phyloP scores from a whole-genome alignment of 306 rosid genomes.

The Gleditsia sinensis region DNA sequence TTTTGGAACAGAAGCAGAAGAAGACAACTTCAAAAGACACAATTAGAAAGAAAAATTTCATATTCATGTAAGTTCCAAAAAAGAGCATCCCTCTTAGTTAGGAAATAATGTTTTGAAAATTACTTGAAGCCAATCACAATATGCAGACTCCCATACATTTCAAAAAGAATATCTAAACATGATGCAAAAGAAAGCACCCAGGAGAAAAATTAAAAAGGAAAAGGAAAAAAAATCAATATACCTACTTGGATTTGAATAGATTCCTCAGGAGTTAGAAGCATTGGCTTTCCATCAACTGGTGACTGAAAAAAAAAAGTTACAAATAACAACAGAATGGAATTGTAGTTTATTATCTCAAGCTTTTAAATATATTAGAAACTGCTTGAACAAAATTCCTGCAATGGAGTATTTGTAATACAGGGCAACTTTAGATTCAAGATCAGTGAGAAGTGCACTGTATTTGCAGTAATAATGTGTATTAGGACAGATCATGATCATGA shows the following conservation, averaged over 20 bases:
- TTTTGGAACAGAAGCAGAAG: constrained; percentile 7
- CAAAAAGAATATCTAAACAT: neutral
- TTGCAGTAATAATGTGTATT: neutral
- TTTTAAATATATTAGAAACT: constrained; percentile 3
- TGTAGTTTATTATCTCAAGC: no score
- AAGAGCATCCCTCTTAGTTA: constrained; percentile 1
- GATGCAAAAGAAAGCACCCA: neutral
- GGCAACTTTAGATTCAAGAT: neutral
- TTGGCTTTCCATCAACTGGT: constrained; percentile 95
- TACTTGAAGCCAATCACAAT: constrained; percentile 19
- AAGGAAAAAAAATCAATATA: constrained; percentile 15
- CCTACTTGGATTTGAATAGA: constrained; percentile 93
- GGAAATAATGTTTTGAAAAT: constrained; percentile 7
- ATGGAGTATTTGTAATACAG: neutral
- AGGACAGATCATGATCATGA: neutral
- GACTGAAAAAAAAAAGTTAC: constrained; percentile 62
- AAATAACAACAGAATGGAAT: constrained; percentile 30
- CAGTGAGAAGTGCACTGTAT: neutral
- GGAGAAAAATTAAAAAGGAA: neutral
- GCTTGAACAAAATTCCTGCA: neutral
- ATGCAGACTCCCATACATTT: neutral
- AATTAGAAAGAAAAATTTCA: neutral
- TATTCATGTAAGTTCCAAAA: constrained; percentile 11
- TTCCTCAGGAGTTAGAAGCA: constrained; percentile 97
- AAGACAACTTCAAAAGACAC: neutral